Percentiles rank a stretch among this genome's conserved stretches.
These are phyloP conservation scores for Skeletonema menzelii DNA, from an alignment of 108 stramenopile genomes.

Conservation along the genomic window DNA sequence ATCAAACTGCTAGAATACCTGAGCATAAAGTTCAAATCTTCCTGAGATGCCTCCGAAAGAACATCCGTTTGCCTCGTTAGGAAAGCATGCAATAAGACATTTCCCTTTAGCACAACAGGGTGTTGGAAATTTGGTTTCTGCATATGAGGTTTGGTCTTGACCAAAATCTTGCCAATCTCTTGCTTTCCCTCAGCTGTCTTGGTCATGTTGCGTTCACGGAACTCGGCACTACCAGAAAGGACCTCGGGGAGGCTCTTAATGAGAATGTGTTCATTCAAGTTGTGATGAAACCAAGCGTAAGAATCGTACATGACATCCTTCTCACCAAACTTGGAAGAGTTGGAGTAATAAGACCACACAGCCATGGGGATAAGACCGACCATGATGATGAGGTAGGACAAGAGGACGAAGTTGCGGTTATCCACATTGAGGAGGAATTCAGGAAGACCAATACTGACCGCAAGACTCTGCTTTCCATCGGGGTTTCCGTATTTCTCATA, in stretches of 20 bases:
- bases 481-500: constrained; percentile 99
- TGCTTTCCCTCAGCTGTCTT: constrained; percentile 61
- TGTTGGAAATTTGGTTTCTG: constrained; percentile 91
- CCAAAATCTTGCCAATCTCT: constrained; percentile 56
- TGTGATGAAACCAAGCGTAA: constrained; percentile 93
- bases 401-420: constrained; percentile 91
- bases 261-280: constrained; percentile 75
- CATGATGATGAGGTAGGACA: constrained; percentile 95
- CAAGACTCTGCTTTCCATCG: constrained; percentile 97
- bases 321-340: constrained; percentile 95
- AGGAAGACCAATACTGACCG: constrained; percentile 95
- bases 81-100: constrained; percentile 94
- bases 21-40: constrained; percentile 91
- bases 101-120: constrained; percentile 89
- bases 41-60: constrained; percentile 35
- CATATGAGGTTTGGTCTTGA: constrained; percentile 68
- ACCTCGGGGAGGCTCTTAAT: constrained; percentile 83
- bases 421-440: constrained; percentile 88
- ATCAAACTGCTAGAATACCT: constrained; percentile 74
- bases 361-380: constrained; percentile 93
- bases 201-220: constrained; percentile 81
- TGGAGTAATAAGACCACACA: constrained; percentile 93
- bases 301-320: constrained; percentile 99
- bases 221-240: constrained; percentile 88
- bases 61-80: constrained; percentile 68